Conservation (phyloP, 768 basidiomycete genomes). For the Candolleomyces eurysporus region DNA sequence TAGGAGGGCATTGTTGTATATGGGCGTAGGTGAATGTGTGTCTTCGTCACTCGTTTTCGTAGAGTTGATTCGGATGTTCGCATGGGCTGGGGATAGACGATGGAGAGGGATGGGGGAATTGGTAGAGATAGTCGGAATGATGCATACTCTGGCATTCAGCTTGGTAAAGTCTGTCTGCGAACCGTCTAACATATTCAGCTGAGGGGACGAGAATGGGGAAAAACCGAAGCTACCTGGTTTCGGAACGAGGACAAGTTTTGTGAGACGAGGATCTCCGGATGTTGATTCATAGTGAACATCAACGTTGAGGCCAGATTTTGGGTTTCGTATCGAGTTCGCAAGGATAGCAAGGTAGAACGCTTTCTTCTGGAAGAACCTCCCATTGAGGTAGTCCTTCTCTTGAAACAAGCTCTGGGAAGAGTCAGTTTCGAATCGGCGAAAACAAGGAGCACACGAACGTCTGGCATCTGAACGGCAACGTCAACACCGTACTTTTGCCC, state of each 20-base stretch:
- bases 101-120: constrained; percentile 63
- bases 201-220: constrained; percentile 19
- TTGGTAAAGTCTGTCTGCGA: constrained; percentile 59
- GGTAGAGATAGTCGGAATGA: constrained; percentile 66
- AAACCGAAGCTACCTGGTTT: constrained; percentile 41
- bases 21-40: constrained; percentile 57
- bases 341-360: constrained; percentile 86
- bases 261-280: constrained; percentile 60
- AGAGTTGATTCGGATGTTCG: constrained; percentile 44
- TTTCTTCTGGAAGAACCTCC: constrained; percentile 89
- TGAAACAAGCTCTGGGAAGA: constrained; percentile 70
- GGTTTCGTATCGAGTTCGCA: constrained; percentile 54
- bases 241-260: constrained; percentile 61
- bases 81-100: constrained; percentile 70
- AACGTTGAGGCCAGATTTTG: constrained; percentile 47
- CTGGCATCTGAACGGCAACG: constrained; percentile 84
- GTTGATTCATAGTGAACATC: constrained; percentile 62
- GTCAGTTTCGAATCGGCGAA: constrained; percentile 12
- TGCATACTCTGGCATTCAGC: constrained; percentile 65
- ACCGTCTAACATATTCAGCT: constrained; percentile 39
- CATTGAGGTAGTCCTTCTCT: constrained; percentile 91
- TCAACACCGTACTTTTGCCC: constrained; percentile 68
- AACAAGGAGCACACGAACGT: constrained; percentile 42
- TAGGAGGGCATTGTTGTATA: constrained; percentile 78
- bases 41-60: constrained; percentile 16